phyloP scores from a whole-genome alignment of 2,329 filamentous ascomycete species.

The Colletotrichum theobromicola region DNA sequence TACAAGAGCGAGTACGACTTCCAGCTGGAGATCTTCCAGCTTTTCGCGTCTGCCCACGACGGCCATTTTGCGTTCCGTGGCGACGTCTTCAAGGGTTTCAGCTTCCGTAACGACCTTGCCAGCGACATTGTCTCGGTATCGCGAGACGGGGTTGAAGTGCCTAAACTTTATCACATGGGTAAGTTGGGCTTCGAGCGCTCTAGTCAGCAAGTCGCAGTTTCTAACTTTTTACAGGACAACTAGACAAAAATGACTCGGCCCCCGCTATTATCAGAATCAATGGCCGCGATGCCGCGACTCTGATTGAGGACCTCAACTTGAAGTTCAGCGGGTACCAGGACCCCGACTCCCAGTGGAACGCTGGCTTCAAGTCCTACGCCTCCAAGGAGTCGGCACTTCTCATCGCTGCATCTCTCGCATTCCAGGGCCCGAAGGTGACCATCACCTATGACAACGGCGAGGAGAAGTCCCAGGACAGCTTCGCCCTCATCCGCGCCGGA shows the following conservation, averaged over 20 bases:
- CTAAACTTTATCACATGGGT: constrained; percentile 60
- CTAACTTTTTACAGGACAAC: constrained; percentile 1
- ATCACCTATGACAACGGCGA: constrained; percentile 38
- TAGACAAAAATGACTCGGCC: constrained; percentile 6
- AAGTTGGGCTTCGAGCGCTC: constrained; percentile 18
- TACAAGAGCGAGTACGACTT: constrained; percentile 62
- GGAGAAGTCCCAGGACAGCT: constrained; percentile 30
- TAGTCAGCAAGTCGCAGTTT: constrained; percentile 12
- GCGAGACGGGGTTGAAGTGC: constrained; percentile 60
- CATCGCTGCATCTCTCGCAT: constrained; percentile 29
- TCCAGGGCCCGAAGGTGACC: constrained; percentile 32
- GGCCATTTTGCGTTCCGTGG: constrained; percentile 66
- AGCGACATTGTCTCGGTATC: constrained; percentile 63
- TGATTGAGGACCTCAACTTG: constrained; percentile 51
- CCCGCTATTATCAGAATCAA: constrained; percentile 61
- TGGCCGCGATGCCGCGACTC: constrained; percentile 55
- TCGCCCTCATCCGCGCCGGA: constrained; percentile 25
- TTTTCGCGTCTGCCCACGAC: constrained; percentile 62
- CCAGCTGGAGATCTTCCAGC: constrained; percentile 55
- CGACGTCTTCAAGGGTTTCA: constrained; percentile 58
- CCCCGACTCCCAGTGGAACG: constrained; percentile 58
- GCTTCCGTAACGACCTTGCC: constrained; percentile 38
- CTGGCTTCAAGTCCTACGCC: constrained; percentile 32
- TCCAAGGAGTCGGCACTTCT: constrained; percentile 22
- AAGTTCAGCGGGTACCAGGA: constrained; percentile 56